Evolutionary conservation across 208 protist species (phyloP).

Genomic region (Crithidia sp.): DNA sequence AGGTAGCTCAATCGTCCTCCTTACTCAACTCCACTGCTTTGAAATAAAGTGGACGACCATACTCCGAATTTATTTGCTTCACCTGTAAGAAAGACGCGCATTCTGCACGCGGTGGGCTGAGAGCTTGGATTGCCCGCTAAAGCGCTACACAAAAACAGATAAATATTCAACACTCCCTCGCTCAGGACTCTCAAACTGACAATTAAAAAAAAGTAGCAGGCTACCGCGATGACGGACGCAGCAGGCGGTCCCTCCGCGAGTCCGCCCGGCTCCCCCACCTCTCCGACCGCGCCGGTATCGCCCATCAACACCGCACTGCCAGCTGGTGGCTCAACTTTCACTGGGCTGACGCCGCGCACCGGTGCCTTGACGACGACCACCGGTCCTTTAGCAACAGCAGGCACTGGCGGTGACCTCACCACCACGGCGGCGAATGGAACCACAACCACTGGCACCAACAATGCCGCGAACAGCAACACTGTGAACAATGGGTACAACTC

Average conservation of each 20-base stretch:
- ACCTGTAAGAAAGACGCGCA: too few species aligned
- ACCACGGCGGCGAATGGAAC: constrained; percentile 3
- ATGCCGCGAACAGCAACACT: neutral
- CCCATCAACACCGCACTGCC: constrained; percentile 1
- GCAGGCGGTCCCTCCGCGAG: constrained; percentile 9
- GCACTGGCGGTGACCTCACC: neutral
- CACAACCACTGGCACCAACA: constrained; percentile 6
- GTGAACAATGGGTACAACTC: constrained; percentile 13
- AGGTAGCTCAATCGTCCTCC: neutral
- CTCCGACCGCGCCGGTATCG: constrained; percentile 24
- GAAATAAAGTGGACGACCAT: too few species aligned
- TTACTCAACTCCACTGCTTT: neutral
- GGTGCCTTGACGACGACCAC: constrained; percentile 17
- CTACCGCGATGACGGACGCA: constrained; percentile 3
- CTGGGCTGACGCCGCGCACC: constrained; percentile 12
- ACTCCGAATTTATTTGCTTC: too few species aligned
- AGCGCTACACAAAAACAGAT: too few species aligned
- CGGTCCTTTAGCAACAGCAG: neutral
- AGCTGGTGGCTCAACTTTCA: neutral
- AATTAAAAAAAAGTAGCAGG: neutral
- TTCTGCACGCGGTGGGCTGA: too few species aligned
- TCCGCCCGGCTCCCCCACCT: constrained; percentile 26
- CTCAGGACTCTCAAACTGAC: too few species aligned
- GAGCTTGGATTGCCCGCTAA: too few species aligned
- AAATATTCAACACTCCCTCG: too few species aligned